These are phyloP conservation scores for Talaromyces proteolyticus DNA, from an alignment of 495 filamentous ascomycete genomes.

Conservation along the genomic window DNA sequence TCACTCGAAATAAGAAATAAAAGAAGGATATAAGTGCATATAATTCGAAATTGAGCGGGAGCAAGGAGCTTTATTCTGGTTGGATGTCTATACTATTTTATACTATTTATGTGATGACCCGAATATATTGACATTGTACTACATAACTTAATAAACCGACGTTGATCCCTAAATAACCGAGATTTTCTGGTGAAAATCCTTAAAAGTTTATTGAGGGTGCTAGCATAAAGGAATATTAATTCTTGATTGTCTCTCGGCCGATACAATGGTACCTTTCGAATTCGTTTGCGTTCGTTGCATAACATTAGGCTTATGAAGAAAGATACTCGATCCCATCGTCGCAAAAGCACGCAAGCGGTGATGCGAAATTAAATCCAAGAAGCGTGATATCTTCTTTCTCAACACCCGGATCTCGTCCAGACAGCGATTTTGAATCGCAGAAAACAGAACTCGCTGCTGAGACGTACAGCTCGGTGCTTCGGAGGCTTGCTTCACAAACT, in stretches of 20 bases:
- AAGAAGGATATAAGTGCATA: background rate
- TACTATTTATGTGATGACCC: too few relatives aligned
- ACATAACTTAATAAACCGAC: background rate
- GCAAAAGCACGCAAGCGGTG: background rate
- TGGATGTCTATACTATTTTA: background rate
- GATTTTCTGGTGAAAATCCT: background rate
- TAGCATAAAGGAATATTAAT: background rate
- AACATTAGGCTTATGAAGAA: background rate
- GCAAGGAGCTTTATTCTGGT: background rate
- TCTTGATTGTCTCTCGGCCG: background rate
- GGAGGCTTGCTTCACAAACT: background rate
- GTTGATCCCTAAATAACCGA: too few relatives aligned
- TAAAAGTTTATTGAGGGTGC: background rate
- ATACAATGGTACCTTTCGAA: background rate
- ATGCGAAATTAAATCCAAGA: background rate
- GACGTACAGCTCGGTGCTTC: background rate
- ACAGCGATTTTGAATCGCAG: background rate
- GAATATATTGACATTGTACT: background rate
- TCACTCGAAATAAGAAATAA: constrained; percentile 21
- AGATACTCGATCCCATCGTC: background rate
- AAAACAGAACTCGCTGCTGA: background rate
- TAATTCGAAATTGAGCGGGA: background rate
- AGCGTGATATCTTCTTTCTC: background rate
- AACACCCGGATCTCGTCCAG: background rate
- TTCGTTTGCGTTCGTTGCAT: background rate